Evolutionary conservation across 2,329 filamentous ascomycete genomes (phyloP), one percentile per base, ranked within the genome.

Genomic region (Rhexocercosporidium sp.): DNA sequence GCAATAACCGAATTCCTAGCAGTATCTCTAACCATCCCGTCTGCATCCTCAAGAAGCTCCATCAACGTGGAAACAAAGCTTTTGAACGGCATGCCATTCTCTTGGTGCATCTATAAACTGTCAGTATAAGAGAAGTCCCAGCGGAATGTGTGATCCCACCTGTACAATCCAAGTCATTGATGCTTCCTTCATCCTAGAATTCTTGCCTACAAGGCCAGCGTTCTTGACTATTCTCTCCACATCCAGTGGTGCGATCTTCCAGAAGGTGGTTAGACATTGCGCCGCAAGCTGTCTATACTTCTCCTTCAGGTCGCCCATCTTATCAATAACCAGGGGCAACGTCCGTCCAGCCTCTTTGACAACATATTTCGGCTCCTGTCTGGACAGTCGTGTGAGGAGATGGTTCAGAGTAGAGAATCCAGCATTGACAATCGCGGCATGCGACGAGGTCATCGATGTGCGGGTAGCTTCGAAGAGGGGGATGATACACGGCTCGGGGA

Each of bases 331-430:
- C 54, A 94, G 79, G 3, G 92, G 88, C 69, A 96, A 85, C 9
- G 94, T 90, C 70, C 88, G 85, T 59, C 86, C 85, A 2, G 90
- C 89, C 78, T 97, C 86, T 71, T 91, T 90, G 68, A 88, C 81
- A 67, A 94, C 82, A 70, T 88, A 84, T 76, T 91, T 91, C 68
- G 93, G 89, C 65, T 96, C 92, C 80, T 97, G 95, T 66, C 95
- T 90, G 69, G 90, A 90, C 67, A 97, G 84, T 66, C 95, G 90
- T 77, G 95, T 96, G 73, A 97, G 84, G 71, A 97, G 86, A 79
- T 97, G 94, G 73, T 91, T 92, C 67, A 97, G 87, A 2, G 93
- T 93, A 3, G 93, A 95, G 79, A 97, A 95, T 66, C 92, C 94
- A 62, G 93, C 92, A 66, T 92, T 91, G 71, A 91, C 89, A 69